These are phyloP conservation scores for Rhodotorula kratochvilovae DNA, from an alignment of 768 basidiomycete genomes.

Conservation along the genomic window DNA sequence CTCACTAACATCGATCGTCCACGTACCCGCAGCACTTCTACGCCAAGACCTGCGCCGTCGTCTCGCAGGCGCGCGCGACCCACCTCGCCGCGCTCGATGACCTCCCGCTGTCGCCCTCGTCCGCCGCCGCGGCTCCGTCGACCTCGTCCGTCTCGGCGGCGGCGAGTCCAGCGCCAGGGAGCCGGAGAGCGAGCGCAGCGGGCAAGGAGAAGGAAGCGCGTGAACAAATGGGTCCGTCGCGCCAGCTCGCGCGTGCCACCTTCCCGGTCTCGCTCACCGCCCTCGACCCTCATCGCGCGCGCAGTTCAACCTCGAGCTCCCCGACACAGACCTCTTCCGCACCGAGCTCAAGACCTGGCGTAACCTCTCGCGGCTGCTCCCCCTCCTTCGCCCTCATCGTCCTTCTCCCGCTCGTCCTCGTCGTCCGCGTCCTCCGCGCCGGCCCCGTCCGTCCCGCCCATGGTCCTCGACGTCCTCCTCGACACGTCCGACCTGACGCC, in stretches of 20 bases:
- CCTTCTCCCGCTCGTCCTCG: neutral
- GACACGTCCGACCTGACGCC: slow-evolving; percentile 35
- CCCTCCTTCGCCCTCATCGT: slow-evolving; percentile 1
- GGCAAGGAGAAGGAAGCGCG: neutral
- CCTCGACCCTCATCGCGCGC: neutral
- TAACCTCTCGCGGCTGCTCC: slow-evolving; percentile 29
- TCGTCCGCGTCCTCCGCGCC: neutral
- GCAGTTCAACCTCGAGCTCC: slow-evolving; percentile 44
- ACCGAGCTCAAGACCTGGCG: slow-evolving; percentile 42
- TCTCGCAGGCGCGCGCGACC: slow-evolving; percentile 37
- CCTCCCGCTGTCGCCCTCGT: neutral
- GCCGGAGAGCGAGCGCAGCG: neutral
- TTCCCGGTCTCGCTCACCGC: neutral
- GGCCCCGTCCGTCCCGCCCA: slow-evolving; percentile 16
- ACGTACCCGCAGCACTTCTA: slow-evolving; percentile 38
- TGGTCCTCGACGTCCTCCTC: slow-evolving; percentile 41
- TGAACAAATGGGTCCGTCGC: slow-evolving; percentile 40
- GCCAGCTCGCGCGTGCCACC: accelerated
- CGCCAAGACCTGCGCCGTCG: slow-evolving; percentile 39
- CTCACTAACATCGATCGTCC: neutral
- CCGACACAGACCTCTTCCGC: slow-evolving; percentile 38
- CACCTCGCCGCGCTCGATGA: slow-evolving; percentile 1
- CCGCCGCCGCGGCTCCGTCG: neutral
- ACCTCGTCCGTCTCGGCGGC: neutral
- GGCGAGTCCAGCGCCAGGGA: neutral